Base-by-base conservation (phyloP, 192 early-diverging fungal genomes). In the Coemansia sp. region DNA sequence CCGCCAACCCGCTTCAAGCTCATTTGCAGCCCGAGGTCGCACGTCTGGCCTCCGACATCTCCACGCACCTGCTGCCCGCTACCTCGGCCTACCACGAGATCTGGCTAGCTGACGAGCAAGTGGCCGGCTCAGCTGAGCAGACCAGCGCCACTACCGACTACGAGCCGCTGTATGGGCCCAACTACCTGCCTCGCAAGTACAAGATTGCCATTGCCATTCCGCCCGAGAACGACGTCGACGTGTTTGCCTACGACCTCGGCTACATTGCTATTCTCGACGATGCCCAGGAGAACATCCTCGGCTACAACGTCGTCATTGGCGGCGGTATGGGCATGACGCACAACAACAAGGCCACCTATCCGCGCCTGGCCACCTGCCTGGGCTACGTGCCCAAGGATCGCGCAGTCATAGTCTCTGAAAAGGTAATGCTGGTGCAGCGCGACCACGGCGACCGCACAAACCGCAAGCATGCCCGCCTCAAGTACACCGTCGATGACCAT, bases 281-380 rank as follows among this genome's bases (percentile, higher is more conserved):
- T 11, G 62, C 50, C 65, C 76, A 90, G 73, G 85, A 86, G 61
- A 64, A 75, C 55, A 84, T 98, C 53, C 76, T 93, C 53, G 95
- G 95, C 60, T 98, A 91, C 86, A 98, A 96, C 75, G 90, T 96
- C 36, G 89, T 90, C 41, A 90, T 98, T 55, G 95, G 95, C 67
- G 95, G 95, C 70, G 95, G 95, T 52, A 96, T 98, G 95, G 96
- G 96, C 75, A 93, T 93, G 90, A 96, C 96, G 28, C 96, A 98
- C 86, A 91, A 92, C 68, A 98, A 96, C 91, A 93, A 93, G 70
- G 95, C 94, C 86, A 98, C 96, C 8, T 98, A 95, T 71, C 96
- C 96, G 43, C 87, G 90, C 35, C 85, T 93, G 42, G 94, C 88
- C 12, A 74, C 90, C 31, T 62, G 89, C 18, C 78, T 98, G 35